Evolutionary conservation across 306 rosid genomes (phyloP).

Genomic region (Trichosanthes truncata): DNA sequence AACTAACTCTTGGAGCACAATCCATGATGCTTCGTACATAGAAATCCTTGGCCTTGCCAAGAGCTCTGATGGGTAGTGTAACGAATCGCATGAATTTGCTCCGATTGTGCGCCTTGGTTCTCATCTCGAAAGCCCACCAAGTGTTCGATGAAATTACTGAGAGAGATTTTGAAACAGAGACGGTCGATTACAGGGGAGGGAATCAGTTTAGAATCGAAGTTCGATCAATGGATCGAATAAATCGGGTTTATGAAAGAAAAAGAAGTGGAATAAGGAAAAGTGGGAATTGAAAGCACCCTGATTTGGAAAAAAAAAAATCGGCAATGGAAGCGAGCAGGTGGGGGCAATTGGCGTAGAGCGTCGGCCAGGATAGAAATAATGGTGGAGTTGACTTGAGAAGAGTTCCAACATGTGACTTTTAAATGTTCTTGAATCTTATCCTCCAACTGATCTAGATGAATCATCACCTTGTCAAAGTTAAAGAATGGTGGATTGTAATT

Average conservation of each 20-base stretch:
- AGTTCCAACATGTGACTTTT: neutral
- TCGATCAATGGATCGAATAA: neutral
- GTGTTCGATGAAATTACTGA: neutral
- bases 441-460: neutral
- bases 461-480: neutral
- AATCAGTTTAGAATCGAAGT: neutral
- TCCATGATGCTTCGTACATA: constrained; percentile 44
- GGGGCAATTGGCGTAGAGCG: neutral
- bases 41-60: constrained; percentile 45
- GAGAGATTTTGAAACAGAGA: neutral
- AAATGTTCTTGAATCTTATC: neutral
- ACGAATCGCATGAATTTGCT: constrained; percentile 40
- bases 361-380: neutral
- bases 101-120: constrained; percentile 22
- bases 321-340: neutral
- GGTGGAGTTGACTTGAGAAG: neutral
- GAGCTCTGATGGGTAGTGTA: constrained; percentile 33
- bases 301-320: neutral
- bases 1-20: constrained; percentile 29
- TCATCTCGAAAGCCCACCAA: constrained; percentile 18
- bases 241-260: neutral
- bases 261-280: neutral
- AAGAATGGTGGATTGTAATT: neutral
- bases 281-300: neutral
- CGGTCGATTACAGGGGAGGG: neutral